Evolutionary conservation across 2,329 filamentous ascomycete genomes (phyloP), one percentile per base, ranked within the genome.

Genomic region (Epichloe sp.): DNA sequence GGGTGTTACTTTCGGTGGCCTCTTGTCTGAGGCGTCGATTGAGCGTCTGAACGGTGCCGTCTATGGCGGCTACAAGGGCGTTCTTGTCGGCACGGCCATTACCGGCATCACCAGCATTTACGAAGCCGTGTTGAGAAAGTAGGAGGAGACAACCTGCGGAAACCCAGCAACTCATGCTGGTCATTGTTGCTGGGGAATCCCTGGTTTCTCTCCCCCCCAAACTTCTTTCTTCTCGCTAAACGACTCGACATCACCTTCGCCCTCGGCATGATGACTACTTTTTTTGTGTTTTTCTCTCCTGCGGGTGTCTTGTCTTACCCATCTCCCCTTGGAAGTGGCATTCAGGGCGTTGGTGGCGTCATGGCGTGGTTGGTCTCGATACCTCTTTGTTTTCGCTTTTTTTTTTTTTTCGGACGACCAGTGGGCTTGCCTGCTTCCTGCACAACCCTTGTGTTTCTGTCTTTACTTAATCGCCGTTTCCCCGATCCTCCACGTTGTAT

Each of bases 111-210:
- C 82, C 46, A 85, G 83, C 56, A 68, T 93, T 55, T 93, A 90
- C 66, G 86, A 91, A 57, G 87, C 86, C 40, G 81, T 86, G 23
- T 68, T 90, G 63, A 83, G 78, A 69, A 87, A 82, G 65, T 84
- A 74, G 61, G 44, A 7, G 15, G 49, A 7, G 26, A 31, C 26
- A 31, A 31, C 2, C 8, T 5, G 26, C 26, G 7, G 26, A 31
- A 10, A 31, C 26, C 26, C 42, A 12, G 7, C 15, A 15, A 5
- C 7, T n/a, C 12, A n/a, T n/a, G 38, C 7, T 40, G 38, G 15
- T 40, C 15, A 8, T 15, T 8, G 38, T 40, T 7, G 38, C 38
- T n/a, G 38, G 12, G n/a, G 10, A 40, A 7, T n/a, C 12, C 38
- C 8, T 31, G 26, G 3, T 10, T 31, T 31, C 8, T 10, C 8